Evolutionary conservation across 306 rosid species (phyloP), one percentile per base, ranked within the genome.

Genomic region (Gynostemma pentaphyllum): DNA sequence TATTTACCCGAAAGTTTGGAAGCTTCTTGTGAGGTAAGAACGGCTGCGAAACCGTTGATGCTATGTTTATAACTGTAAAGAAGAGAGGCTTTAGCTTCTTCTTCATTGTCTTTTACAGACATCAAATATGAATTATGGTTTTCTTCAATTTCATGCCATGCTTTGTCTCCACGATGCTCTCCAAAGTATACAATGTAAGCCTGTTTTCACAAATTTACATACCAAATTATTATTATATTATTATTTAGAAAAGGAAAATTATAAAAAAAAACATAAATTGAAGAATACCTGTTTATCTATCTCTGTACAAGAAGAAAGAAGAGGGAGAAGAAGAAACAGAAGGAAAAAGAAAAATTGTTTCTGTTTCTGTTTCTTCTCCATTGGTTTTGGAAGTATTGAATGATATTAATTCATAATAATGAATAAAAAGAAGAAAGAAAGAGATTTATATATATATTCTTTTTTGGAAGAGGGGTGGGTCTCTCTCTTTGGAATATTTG

Each of bases 41-140:
- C 24, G 3, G 98, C 96, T 8, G 98, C 96, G 59, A 92, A 92
- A 80, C 94, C 98, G 76, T 92, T 92, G 80, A 92, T 69, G 67
- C 70, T 74, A 72, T 79, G 88, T 52, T 83, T 92, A 81, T 92
- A 92, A 46, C 95, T 88, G 78, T 92, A 92, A 64, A 92, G 72
- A 73, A 82, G 76, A 18, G 88, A 88, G 47, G 65, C 75, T 75
- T 27, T 67, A 14, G 96, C 95, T 32, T 82, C 94, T 18, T 83
- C 79, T 70, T 82, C 73, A 10, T 65, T 79, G 37, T 74, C 80
- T 52, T 88, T 88, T 48, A 92, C 90, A 2, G 84, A 79, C 16
- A 67, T 24, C 77, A 92, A 68, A 68, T 77, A 84, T 1, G 98
- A 88, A 13, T 71, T 83, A 50, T 92, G 96, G 3, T 2, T 56